A percentile compares a stretch with the other conserved stretches of the same genome.
These are phyloP conservation scores for Osmanthus fragrans DNA, from an alignment of 257 asterid genomes.

Conservation along the genomic window DNA sequence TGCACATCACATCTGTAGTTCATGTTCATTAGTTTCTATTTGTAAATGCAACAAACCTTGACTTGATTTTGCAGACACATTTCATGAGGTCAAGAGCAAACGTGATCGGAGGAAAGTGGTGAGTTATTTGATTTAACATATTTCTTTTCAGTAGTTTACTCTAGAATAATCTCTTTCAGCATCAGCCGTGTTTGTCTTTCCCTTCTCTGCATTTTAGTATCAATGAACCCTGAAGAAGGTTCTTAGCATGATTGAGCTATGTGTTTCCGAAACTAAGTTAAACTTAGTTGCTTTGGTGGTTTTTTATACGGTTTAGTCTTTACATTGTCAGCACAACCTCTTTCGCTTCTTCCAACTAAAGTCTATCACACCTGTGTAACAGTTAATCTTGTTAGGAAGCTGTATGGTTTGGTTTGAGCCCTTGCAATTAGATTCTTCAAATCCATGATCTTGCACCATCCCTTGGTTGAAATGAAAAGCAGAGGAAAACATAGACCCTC, in stretches of 20 bases:
- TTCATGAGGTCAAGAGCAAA: slow-evolving; percentile 63
- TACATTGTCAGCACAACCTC: neutral
- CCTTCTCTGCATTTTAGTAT: neutral
- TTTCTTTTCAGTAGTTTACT: neutral
- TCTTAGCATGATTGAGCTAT: neutral
- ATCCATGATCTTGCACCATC: neutral
- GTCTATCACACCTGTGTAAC: neutral
- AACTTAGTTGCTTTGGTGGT: neutral
- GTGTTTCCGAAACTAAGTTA: neutral
- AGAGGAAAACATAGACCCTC: neutral
- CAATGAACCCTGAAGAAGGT: neutral
- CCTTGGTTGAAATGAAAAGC: neutral
- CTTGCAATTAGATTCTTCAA: neutral
- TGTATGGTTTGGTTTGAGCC: neutral
- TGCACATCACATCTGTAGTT: neutral
- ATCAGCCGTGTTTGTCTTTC: neutral
- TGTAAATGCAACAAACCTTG: neutral
- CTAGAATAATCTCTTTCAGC: slow-evolving; percentile 3
- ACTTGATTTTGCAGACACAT: slow-evolving; percentile 50
- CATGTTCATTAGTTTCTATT: neutral
- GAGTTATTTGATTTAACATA: slow-evolving; percentile 10
- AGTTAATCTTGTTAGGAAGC: neutral
- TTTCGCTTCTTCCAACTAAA: neutral
- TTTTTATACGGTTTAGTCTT: neutral
- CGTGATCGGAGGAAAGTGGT: slow-evolving; percentile 57